Evolutionary conservation across 257 asterid genomes (phyloP).

Genomic region (Anisodus acutangulus): DNA sequence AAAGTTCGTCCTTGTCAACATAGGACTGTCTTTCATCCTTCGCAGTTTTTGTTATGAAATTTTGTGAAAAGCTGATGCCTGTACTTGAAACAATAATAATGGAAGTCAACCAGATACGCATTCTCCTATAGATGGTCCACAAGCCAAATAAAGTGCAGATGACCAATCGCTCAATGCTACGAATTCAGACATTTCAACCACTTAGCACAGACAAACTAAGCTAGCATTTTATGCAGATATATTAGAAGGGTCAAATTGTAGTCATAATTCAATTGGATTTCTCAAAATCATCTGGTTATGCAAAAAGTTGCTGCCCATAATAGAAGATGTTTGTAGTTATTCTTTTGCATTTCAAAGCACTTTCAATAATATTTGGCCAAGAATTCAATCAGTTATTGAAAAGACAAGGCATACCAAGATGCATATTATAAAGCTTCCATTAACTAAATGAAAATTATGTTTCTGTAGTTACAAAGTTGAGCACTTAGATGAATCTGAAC

Average conservation of each 20-base stretch:
- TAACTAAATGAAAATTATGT: too few relatives aligned
- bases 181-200: background rate
- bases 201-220: background rate
- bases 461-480: too few relatives aligned
- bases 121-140: background rate
- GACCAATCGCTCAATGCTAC: background rate
- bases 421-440: too few relatives aligned
- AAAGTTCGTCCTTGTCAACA: background rate
- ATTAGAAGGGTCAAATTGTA: background rate
- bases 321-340: background rate
- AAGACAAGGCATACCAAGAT: too few relatives aligned
- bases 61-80: conserved; percentile 26
- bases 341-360: too few relatives aligned
- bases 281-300: background rate
- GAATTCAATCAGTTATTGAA: too few relatives aligned
- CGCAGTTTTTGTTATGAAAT: background rate
- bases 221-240: background rate
- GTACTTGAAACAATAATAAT: conserved; percentile 20
- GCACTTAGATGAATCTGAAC: too few relatives aligned
- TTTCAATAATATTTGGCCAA: too few relatives aligned
- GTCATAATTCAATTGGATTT: background rate
- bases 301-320: background rate
- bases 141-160: background rate
- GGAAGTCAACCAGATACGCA: background rate
- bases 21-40: background rate